Conservation (phyloP, 192 early-diverging fungal genomes). For the Coemansia sp. region DNA sequence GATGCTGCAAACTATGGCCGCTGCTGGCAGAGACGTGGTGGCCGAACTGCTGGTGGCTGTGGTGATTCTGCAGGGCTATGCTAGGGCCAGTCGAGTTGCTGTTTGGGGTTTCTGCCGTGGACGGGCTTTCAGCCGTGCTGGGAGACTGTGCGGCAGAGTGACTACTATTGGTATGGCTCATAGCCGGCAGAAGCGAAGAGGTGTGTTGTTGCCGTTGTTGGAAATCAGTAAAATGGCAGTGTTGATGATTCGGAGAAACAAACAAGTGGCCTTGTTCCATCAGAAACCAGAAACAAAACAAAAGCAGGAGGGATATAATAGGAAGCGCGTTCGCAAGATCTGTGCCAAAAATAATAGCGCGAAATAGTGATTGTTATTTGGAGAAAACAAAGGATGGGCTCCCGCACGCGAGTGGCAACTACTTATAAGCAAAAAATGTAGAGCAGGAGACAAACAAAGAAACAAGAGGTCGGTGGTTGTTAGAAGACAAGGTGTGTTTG, state of each 20-base stretch:
- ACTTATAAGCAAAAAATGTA: conserved; percentile 6
- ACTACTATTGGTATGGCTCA: conserved; percentile 41
- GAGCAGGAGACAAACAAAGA: conserved; percentile 1
- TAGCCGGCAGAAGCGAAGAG: conserved; percentile 28
- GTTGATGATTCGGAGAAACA: conserved; percentile 29
- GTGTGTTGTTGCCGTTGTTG: conserved; percentile 20
- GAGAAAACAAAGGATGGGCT: background rate
- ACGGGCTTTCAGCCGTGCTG: conserved; percentile 27
- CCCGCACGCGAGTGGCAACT: conserved; percentile 5
- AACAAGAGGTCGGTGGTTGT: conserved; percentile 3
- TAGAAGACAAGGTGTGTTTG: conserved; percentile 8
- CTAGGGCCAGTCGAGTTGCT: conserved; percentile 17
- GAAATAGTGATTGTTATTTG: background rate
- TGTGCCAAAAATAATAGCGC: background rate
- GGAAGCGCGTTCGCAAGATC: background rate
- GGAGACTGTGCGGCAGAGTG: conserved; percentile 38
- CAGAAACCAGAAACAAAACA: conserved; percentile 3
- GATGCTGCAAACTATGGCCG: conserved; percentile 10
- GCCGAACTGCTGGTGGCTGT: conserved; percentile 6
- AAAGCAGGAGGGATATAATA: background rate
- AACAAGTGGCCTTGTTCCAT: conserved; percentile 51
- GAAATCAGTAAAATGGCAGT: conserved; percentile 14
- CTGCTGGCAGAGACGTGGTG: conserved; percentile 14
- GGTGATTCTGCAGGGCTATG: conserved; percentile 11
- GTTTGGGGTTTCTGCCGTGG: conserved; percentile 25